Base-by-base conservation (phyloP, 768 basidiomycete genomes). In the Rhizopogon vulgaris region DNA sequence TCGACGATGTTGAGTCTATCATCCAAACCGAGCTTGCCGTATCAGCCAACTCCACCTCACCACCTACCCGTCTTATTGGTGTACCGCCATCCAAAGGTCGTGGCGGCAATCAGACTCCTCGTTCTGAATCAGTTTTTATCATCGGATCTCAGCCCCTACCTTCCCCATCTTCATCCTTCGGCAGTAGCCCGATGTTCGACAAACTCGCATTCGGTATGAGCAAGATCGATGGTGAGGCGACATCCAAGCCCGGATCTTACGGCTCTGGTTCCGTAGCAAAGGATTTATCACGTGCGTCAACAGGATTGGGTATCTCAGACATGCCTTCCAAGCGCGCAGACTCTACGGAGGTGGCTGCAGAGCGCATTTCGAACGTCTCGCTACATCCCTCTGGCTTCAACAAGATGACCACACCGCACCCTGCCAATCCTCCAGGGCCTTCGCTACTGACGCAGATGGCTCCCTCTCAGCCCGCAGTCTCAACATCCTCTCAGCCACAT, bases 21-120 rank as follows among this genome's bases (percentile, higher is more conserved):
- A 94, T 98, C 47, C 80, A 84, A 53, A 74, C 89, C 24, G 94
- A 96, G 67, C 73, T 94, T 49, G 80, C 82, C 15, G 73, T 58
- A 36, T 71, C 57, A 57, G 62, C 64, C 3, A 67, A 65, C 30
- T 52, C 63, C 2, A 64, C 69, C 27, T 64, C 71, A 1, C 68
- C 70, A 1, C 60, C 65, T 28, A 80, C 82, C 1, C 86, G 85
- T 55, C 78, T 99, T 41, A 85, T 95, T 48, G 95, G 95, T 42
- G 95, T 99, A 0, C 95, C 95, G 0, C 90, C 90, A 0, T 87
- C 85, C 36, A 92, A 92, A 58, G 94, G 94, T 7, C 79, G 95
- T 37, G 93, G 94, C 6, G 95, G 95, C 0, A 95, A 96, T 66
- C 95, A 97, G 69, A 98, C 95, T 0, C 95, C 95, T 1, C 78